A percentile compares a stretch with the other conserved stretches of the same genome.
These are phyloP conservation scores for Agaricales sp. DNA, from an alignment of 1,284 basidiomycete genomes.

Conservation along the genomic window DNA sequence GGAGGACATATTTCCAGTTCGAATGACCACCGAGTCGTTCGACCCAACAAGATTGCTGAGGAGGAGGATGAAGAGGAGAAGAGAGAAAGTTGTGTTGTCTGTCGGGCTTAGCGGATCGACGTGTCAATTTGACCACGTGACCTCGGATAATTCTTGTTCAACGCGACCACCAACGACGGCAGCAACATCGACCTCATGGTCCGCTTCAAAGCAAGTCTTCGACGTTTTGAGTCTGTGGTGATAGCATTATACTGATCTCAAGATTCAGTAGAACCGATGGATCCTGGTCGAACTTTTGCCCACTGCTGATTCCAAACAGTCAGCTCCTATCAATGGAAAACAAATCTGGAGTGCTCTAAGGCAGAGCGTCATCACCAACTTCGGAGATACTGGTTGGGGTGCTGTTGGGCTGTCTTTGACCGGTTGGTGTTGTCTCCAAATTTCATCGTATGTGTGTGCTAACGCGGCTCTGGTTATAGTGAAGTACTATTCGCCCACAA, in stretches of 20 bases:
- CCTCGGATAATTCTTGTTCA: not conserved
- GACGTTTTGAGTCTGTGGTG: not conserved
- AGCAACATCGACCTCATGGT: slow-evolving; percentile 40
- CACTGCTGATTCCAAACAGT: slow-evolving; percentile 7
- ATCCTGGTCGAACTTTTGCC: slow-evolving; percentile 66
- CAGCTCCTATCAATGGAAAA: slow-evolving; percentile 35
- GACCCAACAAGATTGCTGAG: not conserved
- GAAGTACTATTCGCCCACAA: slow-evolving; percentile 74
- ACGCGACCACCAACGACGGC: not conserved
- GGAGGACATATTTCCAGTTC: not conserved
- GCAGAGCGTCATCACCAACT: slow-evolving; percentile 61
- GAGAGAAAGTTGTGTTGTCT: not conserved
- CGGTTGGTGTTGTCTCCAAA: slow-evolving; percentile 27
- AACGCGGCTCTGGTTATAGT: slow-evolving; percentile 29
- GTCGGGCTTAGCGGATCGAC: not conserved
- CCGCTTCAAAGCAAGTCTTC: slow-evolving; percentile 42
- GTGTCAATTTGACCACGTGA: not conserved
- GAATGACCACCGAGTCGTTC: not conserved
- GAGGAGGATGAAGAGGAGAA: not conserved
- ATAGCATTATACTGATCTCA: slow-evolving; percentile 6
- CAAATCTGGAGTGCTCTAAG: slow-evolving; percentile 56
- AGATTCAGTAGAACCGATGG: slow-evolving; percentile 56
- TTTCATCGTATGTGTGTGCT: not conserved
- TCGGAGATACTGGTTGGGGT: slow-evolving; percentile 76
- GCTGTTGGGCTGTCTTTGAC: slow-evolving; percentile 57